phyloP scores from a whole-genome alignment of 495 filamentous ascomycete genomes.

The Terfezia claveryi region DNA sequence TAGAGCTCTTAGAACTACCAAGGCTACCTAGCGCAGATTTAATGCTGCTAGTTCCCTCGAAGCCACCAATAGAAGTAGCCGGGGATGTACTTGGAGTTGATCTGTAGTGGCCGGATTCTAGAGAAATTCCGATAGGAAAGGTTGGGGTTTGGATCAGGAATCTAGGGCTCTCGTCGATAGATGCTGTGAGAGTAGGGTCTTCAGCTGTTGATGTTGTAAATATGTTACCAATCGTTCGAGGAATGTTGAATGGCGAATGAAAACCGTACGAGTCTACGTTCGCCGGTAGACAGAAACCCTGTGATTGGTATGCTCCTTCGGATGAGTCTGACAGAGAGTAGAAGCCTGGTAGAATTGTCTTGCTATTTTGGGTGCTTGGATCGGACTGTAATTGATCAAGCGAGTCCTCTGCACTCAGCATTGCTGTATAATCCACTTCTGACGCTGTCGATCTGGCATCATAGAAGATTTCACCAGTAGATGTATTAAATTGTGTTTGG shows the following conservation, averaged over 20 bases:
- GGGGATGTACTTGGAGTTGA: conserved; percentile 13
- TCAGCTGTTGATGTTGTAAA: not conserved
- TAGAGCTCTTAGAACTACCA: conserved; percentile 5
- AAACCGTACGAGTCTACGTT: too few species aligned
- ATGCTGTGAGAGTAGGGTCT: not conserved
- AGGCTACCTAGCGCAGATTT: not conserved
- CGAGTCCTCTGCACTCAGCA: too few species aligned
- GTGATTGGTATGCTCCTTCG: not conserved
- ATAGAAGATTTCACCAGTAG: not conserved
- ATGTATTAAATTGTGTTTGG: not conserved
- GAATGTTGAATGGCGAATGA: too few species aligned
- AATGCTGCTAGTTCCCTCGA: conserved; percentile 7
- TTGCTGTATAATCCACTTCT: too few species aligned
- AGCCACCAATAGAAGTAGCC: conserved; percentile 14
- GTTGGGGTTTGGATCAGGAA: not conserved
- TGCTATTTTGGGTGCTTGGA: not conserved
- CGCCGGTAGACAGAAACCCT: not conserved
- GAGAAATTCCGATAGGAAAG: not conserved
- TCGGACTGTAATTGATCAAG: not conserved
- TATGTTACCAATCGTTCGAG: too few species aligned
- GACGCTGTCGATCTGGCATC: not conserved
- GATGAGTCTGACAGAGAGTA: not conserved
- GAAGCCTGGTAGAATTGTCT: not conserved
- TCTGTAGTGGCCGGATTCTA: conserved; percentile 2
- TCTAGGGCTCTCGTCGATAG: not conserved